Evolutionary conservation across 768 basidiomycete genomes (phyloP).

Genomic region (Sistotremastrum niveocremeum): DNA sequence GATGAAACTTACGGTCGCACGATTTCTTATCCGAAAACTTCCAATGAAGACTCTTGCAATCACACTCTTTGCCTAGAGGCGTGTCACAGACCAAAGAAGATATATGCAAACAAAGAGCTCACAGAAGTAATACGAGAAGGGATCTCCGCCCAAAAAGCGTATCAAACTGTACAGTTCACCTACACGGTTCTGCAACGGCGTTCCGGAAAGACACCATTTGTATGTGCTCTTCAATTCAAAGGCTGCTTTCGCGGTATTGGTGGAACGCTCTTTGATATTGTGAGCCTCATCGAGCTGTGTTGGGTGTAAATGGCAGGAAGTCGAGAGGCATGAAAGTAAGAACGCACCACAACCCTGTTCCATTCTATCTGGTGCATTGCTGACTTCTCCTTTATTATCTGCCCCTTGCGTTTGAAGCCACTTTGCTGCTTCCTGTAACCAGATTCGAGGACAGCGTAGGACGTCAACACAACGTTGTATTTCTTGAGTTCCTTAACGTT

Average conservation of each 20-base stretch:
- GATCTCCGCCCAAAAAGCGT: constrained; percentile 85
- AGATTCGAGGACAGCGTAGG: constrained; percentile 82
- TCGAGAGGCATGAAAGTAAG: background rate
- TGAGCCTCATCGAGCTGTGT: constrained; percentile 85
- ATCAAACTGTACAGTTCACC: constrained; percentile 95
- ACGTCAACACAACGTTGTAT: constrained; percentile 82
- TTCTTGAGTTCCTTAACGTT: constrained; percentile 58
- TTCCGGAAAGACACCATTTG: constrained; percentile 94
- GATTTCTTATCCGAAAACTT: constrained; percentile 67
- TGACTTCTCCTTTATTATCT: constrained; percentile 78
- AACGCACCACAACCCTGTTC: constrained; percentile 62
- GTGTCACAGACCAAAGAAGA: constrained; percentile 1
- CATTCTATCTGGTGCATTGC: constrained; percentile 76
- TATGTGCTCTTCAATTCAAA: constrained; percentile 75
- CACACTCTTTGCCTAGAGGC: constrained; percentile 65
- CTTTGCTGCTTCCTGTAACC: constrained; percentile 86
- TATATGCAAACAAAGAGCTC: constrained; percentile 12
- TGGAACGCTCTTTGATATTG: constrained; percentile 91
- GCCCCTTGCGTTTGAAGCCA: constrained; percentile 80
- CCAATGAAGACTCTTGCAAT: constrained; percentile 95
- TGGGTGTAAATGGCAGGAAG: background rate
- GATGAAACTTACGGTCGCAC: constrained; percentile 59
- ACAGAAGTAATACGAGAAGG: constrained; percentile 89
- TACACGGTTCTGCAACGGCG: constrained; percentile 95
- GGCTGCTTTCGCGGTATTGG: constrained; percentile 94